A percentile compares a stretch with the other conserved stretches of the same genome.
Evolutionary conservation across 2,329 filamentous ascomycete genomes (phyloP).

Genomic region (Annulohypoxylon truncatum): DNA sequence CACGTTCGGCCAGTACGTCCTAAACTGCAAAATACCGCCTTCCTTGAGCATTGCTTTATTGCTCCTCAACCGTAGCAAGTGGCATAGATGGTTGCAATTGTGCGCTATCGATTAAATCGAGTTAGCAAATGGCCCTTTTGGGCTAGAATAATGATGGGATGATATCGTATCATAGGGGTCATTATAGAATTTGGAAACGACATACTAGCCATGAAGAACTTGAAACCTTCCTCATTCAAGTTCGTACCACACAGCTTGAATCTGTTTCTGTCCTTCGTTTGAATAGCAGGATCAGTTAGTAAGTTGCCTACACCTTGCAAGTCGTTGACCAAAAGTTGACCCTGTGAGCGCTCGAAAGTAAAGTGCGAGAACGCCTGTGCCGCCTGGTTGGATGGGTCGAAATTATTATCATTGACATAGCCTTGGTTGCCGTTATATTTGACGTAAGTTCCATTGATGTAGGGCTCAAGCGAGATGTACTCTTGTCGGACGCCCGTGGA

Average conservation of each 20-base stretch:
- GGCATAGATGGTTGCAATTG: neutral
- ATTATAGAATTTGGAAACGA: no score
- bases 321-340: constrained; percentile 42
- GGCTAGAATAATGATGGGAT: no score
- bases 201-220: neutral
- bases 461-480: constrained; percentile 53
- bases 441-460: constrained; percentile 51
- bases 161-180: no score
- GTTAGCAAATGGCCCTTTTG: no score
- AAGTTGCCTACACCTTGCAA: constrained; percentile 53
- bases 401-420: constrained; percentile 48
- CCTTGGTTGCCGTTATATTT: constrained; percentile 55
- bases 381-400: constrained; percentile 45
- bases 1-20: constrained; percentile 50
- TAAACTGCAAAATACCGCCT: constrained; percentile 41
- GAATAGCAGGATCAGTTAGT: constrained; percentile 54
- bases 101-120: neutral
- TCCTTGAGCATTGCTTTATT: constrained; percentile 40
- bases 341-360: constrained; percentile 55
- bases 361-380: constrained; percentile 58
- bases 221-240: neutral
- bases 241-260: neutral
- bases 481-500: constrained; percentile 5
- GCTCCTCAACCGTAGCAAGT: neutral
- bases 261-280: constrained; percentile 49